Evolutionary conservation across 805 yeast genomes (phyloP), one percentile per base, ranked within the genome.

Genomic region (Cyberlindnera samutprakarnensis): DNA sequence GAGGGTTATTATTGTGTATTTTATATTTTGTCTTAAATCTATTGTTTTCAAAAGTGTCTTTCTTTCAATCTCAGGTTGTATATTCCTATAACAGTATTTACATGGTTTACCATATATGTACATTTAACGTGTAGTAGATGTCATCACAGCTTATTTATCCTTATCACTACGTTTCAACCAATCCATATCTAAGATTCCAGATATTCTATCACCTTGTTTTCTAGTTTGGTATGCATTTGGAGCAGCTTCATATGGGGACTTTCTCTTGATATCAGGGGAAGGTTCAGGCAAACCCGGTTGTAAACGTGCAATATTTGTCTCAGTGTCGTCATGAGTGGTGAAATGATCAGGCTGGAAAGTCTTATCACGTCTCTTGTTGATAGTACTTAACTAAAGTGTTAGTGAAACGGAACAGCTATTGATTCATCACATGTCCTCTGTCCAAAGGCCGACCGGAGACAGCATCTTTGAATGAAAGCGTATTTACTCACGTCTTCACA

Each of bases 181-280:
- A 5, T 25, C 25, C 38, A 49, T 20, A 25, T 49, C 50, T 9
- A 49, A 28, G 2, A 49, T n/a, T 1, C 54, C 54, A 23, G 51
- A 43, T 30, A 51, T 42, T 38, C 51, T 56, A 46, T 77, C 87
- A 39, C 83, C 84, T 12, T 66, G 57, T 35, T 61, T 69, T 46
- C 83, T 64, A n/a, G 75, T 61, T 23, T 59, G 53, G 35, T 76
- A 77, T 29, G 83, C 70, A 33, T 61, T 60, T 1, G 85, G 84
- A 1, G 79, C 65, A 5, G 87, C 90, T 43, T 78, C 83, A 47
- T 68, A 82, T 45, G 70, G 75, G 32, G 79, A 72, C 40, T 75
- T 74, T 39, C 87, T 59, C 27, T 56, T n/a, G 15, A 18, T 11
- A 10, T 13, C 22, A 12, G 14, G 13, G 19, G 15, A n/a, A 7